Percentiles rank a stretch among this genome's conserved stretches.
These are phyloP conservation scores for Cladobotryum mycophilum DNA, from an alignment of 2,329 filamentous ascomycete species.

Conservation along the genomic window DNA sequence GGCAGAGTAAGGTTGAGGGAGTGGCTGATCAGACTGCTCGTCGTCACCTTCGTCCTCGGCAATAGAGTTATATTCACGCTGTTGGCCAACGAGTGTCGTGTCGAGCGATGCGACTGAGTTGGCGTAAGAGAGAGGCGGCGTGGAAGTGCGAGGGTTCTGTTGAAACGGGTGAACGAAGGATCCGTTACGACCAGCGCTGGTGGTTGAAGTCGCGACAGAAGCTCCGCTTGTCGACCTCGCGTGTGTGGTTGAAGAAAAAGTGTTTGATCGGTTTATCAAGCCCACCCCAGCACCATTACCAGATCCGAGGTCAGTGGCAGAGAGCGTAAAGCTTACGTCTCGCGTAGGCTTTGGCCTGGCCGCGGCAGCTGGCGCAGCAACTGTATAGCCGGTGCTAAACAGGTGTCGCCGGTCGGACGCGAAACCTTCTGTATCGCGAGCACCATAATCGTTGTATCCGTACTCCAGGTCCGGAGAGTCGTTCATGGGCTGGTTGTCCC, in stretches of 20 bases:
- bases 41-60: slow-evolving; percentile 42
- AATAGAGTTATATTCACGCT: slow-evolving; percentile 38
- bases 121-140: slow-evolving; percentile 53
- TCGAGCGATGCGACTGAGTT: slow-evolving; percentile 50
- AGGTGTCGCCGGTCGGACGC: slow-evolving; percentile 11
- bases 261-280: slow-evolving; percentile 29
- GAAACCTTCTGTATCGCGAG: slow-evolving; percentile 21
- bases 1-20: slow-evolving; percentile 11
- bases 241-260: slow-evolving; percentile 34
- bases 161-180: slow-evolving; percentile 59
- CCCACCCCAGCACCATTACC: slow-evolving; percentile 16
- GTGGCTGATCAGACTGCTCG: slow-evolving; percentile 23
- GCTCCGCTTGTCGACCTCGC: slow-evolving; percentile 51
- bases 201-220: slow-evolving; percentile 50
- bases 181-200: slow-evolving; percentile 37
- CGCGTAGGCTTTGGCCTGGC: slow-evolving; percentile 20
- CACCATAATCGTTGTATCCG: slow-evolving; percentile 23
- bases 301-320: slow-evolving; percentile 26
- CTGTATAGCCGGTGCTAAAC: slow-evolving; percentile 12
- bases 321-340: slow-evolving; percentile 44
- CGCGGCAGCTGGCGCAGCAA: slow-evolving; percentile 17
- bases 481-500: slow-evolving; percentile 44
- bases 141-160: slow-evolving; percentile 55
- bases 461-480: slow-evolving; percentile 19
- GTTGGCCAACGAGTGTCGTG: slow-evolving; percentile 27